Percentiles rank a stretch among this genome's conserved stretches.
Evolutionary conservation across 805 yeast species (phyloP).

Genomic region (Yarrowia alimentaria): DNA sequence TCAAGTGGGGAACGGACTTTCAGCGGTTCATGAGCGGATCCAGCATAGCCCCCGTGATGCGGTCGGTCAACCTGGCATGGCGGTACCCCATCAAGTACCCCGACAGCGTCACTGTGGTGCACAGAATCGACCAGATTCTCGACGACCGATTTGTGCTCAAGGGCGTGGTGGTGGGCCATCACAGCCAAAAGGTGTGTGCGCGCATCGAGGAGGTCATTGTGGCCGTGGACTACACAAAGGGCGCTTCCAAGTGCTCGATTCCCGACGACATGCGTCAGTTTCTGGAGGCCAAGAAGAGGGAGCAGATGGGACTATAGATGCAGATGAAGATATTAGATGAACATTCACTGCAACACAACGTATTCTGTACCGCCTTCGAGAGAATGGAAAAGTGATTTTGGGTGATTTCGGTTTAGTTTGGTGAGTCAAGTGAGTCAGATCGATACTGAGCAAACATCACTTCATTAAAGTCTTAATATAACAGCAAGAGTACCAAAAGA

Average conservation of each 20-base stretch:
- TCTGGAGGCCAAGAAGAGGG: constrained; percentile 23
- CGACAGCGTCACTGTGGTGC: constrained; percentile 33
- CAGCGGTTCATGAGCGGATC: constrained; percentile 30
- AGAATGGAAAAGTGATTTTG: too few relatives aligned
- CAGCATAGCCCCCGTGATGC: constrained; percentile 33
- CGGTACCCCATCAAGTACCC: constrained; percentile 34
- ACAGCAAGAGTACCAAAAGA: too few relatives aligned
- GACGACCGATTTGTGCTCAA: constrained; percentile 33
- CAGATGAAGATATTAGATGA: too few relatives aligned
- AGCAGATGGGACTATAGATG: too few relatives aligned
- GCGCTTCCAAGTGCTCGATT: constrained; percentile 31
- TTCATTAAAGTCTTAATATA: too few relatives aligned
- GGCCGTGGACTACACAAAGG: constrained; percentile 32
- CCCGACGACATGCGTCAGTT: constrained; percentile 30
- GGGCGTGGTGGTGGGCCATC: constrained; percentile 34
- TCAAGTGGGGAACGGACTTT: constrained; percentile 31
- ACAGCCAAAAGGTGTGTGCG: constrained; percentile 33
- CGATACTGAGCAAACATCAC: too few relatives aligned
- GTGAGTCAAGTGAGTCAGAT: too few relatives aligned
- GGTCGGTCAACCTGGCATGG: constrained; percentile 33
- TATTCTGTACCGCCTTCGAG: too few relatives aligned
- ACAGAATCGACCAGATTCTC: constrained; percentile 29
- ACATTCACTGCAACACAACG: too few relatives aligned
- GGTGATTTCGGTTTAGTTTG: too few relatives aligned
- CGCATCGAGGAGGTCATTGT: constrained; percentile 34